Evolutionary conservation across 2,329 filamentous ascomycete genomes (phyloP).

Genomic region (Esteya vermicola): DNA sequence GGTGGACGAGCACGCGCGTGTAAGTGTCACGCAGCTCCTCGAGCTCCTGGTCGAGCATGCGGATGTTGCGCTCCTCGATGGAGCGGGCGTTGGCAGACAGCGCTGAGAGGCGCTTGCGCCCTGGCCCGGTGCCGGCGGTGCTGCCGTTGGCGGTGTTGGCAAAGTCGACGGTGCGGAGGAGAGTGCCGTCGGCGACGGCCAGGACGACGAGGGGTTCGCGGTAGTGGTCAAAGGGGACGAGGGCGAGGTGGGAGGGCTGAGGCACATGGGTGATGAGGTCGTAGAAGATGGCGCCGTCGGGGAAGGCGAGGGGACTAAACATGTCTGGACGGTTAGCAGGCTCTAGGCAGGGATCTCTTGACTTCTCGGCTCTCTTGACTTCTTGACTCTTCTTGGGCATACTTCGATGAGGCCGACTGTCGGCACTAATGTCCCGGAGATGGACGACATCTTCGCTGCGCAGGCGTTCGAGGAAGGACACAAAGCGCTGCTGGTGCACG

Average conservation of each 20-base stretch:
- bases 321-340: slow-evolving; percentile 44
- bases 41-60: slow-evolving; percentile 50
- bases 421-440: slow-evolving; percentile 73
- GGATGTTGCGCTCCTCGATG: slow-evolving; percentile 40
- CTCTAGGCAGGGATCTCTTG: background rate
- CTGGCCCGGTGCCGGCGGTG: no score
- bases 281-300: slow-evolving; percentile 74
- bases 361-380: no score
- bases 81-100: no score
- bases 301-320: slow-evolving; percentile 85
- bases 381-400: no score
- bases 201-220: slow-evolving; percentile 73
- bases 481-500: slow-evolving; percentile 70
- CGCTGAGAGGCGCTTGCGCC: slow-evolving; percentile 41
- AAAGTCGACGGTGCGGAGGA: slow-evolving; percentile 42
- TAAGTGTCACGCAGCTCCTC: slow-evolving; percentile 58
- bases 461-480: slow-evolving; percentile 63
- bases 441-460: slow-evolving; percentile 69
- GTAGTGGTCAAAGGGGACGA: slow-evolving; percentile 83
- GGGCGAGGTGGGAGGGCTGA: slow-evolving; percentile 61
- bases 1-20: slow-evolving; percentile 63
- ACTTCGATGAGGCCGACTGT: slow-evolving; percentile 72
- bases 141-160: no score
- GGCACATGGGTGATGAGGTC: slow-evolving; percentile 71
- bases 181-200: slow-evolving; percentile 68